phyloP scores from a whole-genome alignment of 1,139 yeast genomes.

The Taphrina deformans region DNA sequence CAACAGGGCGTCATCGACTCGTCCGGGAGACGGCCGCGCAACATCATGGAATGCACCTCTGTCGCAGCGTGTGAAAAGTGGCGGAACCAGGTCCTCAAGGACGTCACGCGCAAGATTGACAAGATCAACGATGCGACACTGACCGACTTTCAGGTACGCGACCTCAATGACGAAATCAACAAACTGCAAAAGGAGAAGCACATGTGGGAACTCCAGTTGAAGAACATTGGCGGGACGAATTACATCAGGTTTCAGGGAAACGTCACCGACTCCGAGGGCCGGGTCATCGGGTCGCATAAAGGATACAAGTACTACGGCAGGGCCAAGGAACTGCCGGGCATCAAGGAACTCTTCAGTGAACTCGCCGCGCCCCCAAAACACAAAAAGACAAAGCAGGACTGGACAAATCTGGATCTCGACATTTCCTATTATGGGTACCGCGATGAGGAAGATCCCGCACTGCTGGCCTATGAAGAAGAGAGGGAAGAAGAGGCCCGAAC shows the following conservation, averaged over 20 bases:
- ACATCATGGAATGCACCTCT: slow-evolving; percentile 56
- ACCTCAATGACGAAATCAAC: slow-evolving; percentile 74
- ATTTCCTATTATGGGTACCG: slow-evolving; percentile 54
- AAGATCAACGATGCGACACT: slow-evolving; percentile 64
- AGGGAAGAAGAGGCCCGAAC: slow-evolving; percentile 41
- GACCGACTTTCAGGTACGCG: slow-evolving; percentile 64
- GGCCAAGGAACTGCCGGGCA: slow-evolving; percentile 79
- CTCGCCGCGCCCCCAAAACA: slow-evolving; percentile 34
- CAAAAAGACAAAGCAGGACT: slow-evolving; percentile 36
- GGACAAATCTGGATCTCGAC: slow-evolving; percentile 43
- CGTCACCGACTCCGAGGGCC: slow-evolving; percentile 42
- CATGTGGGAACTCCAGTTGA: slow-evolving; percentile 77
- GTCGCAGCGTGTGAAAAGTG: slow-evolving; percentile 74
- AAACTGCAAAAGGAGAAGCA: slow-evolving; percentile 63
- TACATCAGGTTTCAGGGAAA: slow-evolving; percentile 45
- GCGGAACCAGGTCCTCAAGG: slow-evolving; percentile 65
- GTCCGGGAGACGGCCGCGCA: slow-evolving; percentile 62
- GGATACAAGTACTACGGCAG: slow-evolving; percentile 80
- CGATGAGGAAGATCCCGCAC: slow-evolving; percentile 44
- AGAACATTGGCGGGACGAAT: slow-evolving; percentile 69
- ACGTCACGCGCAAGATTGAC: slow-evolving; percentile 62
- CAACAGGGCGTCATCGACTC: slow-evolving; percentile 59
- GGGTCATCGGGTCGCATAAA: slow-evolving; percentile 46
- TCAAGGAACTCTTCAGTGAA: slow-evolving; percentile 54
- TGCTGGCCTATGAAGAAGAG: slow-evolving; percentile 43